Percentiles rank a stretch among this genome's conserved stretches.
Evolutionary conservation across 495 filamentous ascomycete genomes (phyloP).

Genomic region (Daldinia childiae): DNA sequence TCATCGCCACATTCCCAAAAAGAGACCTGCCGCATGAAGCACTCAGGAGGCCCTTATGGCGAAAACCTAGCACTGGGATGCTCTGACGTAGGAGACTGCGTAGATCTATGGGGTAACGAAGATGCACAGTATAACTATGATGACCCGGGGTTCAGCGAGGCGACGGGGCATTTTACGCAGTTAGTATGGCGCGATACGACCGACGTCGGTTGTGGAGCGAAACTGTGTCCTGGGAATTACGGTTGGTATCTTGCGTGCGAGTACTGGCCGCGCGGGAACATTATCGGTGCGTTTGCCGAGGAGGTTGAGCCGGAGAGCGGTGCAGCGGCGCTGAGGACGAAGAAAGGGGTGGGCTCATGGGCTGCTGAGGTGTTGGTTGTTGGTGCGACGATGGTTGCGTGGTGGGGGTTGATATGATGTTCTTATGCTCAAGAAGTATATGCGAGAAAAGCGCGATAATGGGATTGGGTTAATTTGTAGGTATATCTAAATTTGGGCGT

Average conservation of each 20-base stretch:
- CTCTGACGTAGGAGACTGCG: slow-evolving; percentile 63
- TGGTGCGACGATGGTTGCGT: slow-evolving; percentile 1
- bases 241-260: slow-evolving; percentile 86
- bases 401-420: slow-evolving; percentile 22
- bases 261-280: slow-evolving; percentile 79
- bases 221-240: slow-evolving; percentile 62
- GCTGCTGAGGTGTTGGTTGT: slow-evolving; percentile 2
- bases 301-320: slow-evolving; percentile 55
- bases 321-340: neutral
- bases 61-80: slow-evolving; percentile 83
- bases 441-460: neutral
- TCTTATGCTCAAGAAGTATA: neutral
- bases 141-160: slow-evolving; percentile 63
- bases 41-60: slow-evolving; percentile 74
- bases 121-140: slow-evolving; percentile 65
- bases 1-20: slow-evolving; percentile 44
- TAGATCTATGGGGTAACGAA: slow-evolving; percentile 77
- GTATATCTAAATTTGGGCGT: neutral
- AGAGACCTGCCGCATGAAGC: slow-evolving; percentile 50
- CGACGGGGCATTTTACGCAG: slow-evolving; percentile 88
- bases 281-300: slow-evolving; percentile 64
- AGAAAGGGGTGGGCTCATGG: neutral
- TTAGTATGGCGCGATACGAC: slow-evolving; percentile 80
- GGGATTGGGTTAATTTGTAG: neutral
- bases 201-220: slow-evolving; percentile 72